Evolutionary conservation across 768 basidiomycete genomes (phyloP), one percentile per base, ranked within the genome.

Genomic region (Phylloporus scabripes): DNA sequence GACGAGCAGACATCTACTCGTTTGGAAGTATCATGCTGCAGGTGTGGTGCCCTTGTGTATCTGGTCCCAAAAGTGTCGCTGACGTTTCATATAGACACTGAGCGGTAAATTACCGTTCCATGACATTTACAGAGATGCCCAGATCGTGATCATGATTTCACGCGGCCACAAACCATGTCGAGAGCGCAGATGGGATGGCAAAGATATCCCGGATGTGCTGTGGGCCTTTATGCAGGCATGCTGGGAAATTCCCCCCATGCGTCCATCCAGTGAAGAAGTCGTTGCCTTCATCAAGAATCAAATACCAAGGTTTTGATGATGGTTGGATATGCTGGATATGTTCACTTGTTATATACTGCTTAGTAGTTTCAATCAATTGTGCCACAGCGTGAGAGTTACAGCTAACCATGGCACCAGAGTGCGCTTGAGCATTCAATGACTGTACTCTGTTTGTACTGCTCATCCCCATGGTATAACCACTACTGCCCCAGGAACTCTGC

Each of bases 1-100:
- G 12, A 39, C 38, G 43, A 45, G 51, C 56, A 2, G 64, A 65
- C 34, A 42, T 68, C 4, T 67, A 65, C 17, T 67, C 66, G 5
- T 65, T 63, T 15, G 66, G 63, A 41, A 46, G 65, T 2, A 28
- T 67, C 37, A 67, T 59, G 56, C 23, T 65, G 6, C 63, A 67
- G 52, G 63, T 63, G 21, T n/a, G 46, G 8, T 39, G 5, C 7
- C 34, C 24, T 5, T 14, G 12, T 26, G 20, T 15, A 14, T 18
- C 36, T 18, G 7, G 0, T 42, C 10, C 6, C 0, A 7, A 4
- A n/a, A 23, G 1, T n/a, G 2, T 41, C 1, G 17, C 14, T 54
- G 40, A 61, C 21, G 9, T 26, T 21, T 32, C 11, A 0, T 26
- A 6, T 29, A 64, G 63, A 55, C 39, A 1, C 23, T 64, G 46